Evolutionary conservation across 2,329 filamentous ascomycete species (phyloP), one percentile per base, ranked within the genome.

Genomic region (Ceratocystis eucalypticola): DNA sequence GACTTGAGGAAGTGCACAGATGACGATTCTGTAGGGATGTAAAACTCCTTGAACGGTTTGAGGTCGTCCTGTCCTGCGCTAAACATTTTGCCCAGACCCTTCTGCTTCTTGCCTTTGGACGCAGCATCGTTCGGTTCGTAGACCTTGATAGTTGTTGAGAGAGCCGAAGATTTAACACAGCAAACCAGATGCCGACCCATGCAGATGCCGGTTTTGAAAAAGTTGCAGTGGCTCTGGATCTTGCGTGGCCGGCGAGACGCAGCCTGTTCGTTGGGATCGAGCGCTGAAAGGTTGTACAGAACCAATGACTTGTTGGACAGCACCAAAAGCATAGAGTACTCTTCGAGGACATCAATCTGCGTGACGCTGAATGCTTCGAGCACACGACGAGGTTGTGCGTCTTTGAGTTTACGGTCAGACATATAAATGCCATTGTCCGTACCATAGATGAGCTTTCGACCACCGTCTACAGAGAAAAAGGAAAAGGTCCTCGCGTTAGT

Each of bases 61-160:
- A 99, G 83, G 71, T 96, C 91, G 75, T 99, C 94, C 74, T 96
- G 92, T 7, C 91, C 91, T 64, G 80, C 87, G 69, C 91, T 91
- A 77, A 99, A 93, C 86, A 99, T 96, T 78, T 95, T 96, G 70
- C 89, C 88, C 68, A 99, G 87, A 20, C 94, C 93, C 72, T 92
- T 94, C 74, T 96, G 95, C 79, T 95, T 96, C 80, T 94, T 95
- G 67, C 89, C 90, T 78, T 92, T 94, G 65, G 88, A 88, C 81
- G 96, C 88, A 69, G 91, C 88, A 74, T 97, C 94, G 77, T 96
- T 96, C 0, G 94, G 94, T 77, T 99, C 93, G 76, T 91, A 97
- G n/a, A 97, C 94, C 77, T 97, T 97, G 80, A 99, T 96, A 1
- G 93, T 97, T 15, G 91, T 96, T 64, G 91, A 96, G 41, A 97